Base-by-base conservation (phyloP, 768 basidiomycete genomes). In the Termitomyces sp. region DNA sequence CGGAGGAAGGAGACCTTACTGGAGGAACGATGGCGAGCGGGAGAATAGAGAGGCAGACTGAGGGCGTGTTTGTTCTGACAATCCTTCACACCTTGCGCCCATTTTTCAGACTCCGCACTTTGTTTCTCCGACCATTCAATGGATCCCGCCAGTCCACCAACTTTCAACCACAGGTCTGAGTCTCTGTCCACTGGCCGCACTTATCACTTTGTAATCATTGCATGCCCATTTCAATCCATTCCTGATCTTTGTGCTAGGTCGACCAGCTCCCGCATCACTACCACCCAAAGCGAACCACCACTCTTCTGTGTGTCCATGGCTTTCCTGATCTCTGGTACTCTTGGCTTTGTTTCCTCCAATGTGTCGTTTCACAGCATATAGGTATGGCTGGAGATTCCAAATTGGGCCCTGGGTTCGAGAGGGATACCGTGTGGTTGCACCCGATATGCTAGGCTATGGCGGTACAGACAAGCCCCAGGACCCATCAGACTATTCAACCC, bases 301-400 rank as follows among this genome's bases (percentile, higher is more conserved):
- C 89, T 2, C 61, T 93, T 7, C 76, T 92, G n/a, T 88, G 87
- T 67, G 61, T 92, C 18, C 91, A 93, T 66, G 91, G 91, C 1
- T 92, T 93, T 68, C 91, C 91, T 15, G 91, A 93, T 66, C 68
- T 75, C 30, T 81, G 79, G 79, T 74, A 69, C 24, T 37, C 27
- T n/a, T 46, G 56, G 5, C 57, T 58, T 41, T 57, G 20, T 45
- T n/a, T 51, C 12, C 20, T 34, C n/a, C 12, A 27, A 11, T 36
- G 34, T 27, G n/a, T 30, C 6, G 53, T 48, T 64, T 52, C n/a
- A 58, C 46, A 11, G 22, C 24, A 16, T 58, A 4, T 47, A 86
- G 85, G 84, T 90, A 86, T 69, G 87, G 87, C 36, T 91, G 88
- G 88, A 77, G 87, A 55, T 70, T 86, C 68, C 89, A 90, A 68